Evolutionary conservation across 176 grass and related monocot genomes (phyloP).

Genomic region (Ananas comosus): DNA sequence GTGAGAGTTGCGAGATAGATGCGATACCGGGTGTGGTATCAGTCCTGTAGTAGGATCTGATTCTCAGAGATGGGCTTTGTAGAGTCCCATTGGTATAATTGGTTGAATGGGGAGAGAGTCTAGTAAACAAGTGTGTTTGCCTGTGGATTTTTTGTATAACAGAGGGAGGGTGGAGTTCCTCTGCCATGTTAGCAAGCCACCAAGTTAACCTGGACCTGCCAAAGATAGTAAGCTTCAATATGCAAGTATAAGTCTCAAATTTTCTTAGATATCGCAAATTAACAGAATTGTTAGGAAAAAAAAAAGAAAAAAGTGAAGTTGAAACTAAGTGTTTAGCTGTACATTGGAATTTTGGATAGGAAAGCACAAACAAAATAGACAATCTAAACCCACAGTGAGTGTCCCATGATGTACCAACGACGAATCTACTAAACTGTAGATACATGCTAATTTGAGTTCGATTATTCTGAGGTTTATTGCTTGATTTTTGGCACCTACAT

Average conservation of each 20-base stretch:
- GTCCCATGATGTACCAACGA: too few species aligned
- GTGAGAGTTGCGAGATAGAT: not conserved
- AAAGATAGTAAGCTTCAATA: not conserved
- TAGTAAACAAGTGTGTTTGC: not conserved
- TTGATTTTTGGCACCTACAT: too few species aligned
- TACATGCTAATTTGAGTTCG: too few species aligned
- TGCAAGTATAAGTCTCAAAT: not conserved
- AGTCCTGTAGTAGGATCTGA: not conserved
- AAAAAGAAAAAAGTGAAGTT: too few species aligned
- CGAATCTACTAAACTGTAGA: too few species aligned
- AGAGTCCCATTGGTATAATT: not conserved
- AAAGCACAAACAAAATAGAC: too few species aligned
- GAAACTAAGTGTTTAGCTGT: too few species aligned
- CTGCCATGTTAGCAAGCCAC: constrained; percentile 6
- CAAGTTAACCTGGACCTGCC: not conserved
- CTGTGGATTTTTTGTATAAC: not conserved
- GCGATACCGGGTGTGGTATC: not conserved
- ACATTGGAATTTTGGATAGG: too few species aligned
- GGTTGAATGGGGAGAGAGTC: not conserved
- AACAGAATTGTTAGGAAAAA: not conserved
- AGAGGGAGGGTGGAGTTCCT: not conserved
- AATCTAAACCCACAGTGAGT: too few species aligned
- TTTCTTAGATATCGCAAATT: not conserved
- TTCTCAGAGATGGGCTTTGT: not conserved
- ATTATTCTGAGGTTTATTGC: too few species aligned